These are phyloP conservation scores for Nemania sp. DNA, from an alignment of 2,329 filamentous ascomycete species.

Conservation along the genomic window DNA sequence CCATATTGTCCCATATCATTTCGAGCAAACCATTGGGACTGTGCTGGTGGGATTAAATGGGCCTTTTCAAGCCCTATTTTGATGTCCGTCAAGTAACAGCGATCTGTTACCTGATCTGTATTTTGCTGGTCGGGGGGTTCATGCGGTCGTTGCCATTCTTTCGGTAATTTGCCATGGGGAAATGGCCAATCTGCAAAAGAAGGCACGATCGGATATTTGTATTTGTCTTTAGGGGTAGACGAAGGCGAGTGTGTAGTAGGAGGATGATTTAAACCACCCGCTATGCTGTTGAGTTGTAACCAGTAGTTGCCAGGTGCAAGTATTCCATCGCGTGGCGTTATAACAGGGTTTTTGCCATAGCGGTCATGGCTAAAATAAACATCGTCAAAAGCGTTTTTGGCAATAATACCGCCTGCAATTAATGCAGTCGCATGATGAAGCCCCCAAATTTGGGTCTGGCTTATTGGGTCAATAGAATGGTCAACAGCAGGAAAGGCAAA, in stretches of 20 bases:
- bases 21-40: not conserved
- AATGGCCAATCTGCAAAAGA: not conserved
- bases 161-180: not conserved
- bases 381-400: conserved; percentile 1
- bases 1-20: not conserved
- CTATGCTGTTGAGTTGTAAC: not conserved
- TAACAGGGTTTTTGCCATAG: not conserved
- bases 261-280: not conserved
- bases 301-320: conserved; percentile 1
- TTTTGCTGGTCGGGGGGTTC: not conserved
- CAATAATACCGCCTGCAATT: not conserved
- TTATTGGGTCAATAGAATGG: not conserved
- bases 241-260: not conserved
- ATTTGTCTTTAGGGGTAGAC: not conserved
- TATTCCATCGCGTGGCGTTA: not conserved
- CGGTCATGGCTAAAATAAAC: conserved; percentile 6
- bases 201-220: not conserved
- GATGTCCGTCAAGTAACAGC: not conserved
- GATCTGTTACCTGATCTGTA: not conserved
- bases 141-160: not conserved
- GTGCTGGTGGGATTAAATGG: not conserved
- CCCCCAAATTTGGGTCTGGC: not conserved
- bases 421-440: not conserved
- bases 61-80: not conserved
- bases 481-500: conserved; percentile 1